These are phyloP conservation scores for Cyberlindnera suaveolens DNA, from an alignment of 805 yeast genomes.

Conservation along the genomic window DNA sequence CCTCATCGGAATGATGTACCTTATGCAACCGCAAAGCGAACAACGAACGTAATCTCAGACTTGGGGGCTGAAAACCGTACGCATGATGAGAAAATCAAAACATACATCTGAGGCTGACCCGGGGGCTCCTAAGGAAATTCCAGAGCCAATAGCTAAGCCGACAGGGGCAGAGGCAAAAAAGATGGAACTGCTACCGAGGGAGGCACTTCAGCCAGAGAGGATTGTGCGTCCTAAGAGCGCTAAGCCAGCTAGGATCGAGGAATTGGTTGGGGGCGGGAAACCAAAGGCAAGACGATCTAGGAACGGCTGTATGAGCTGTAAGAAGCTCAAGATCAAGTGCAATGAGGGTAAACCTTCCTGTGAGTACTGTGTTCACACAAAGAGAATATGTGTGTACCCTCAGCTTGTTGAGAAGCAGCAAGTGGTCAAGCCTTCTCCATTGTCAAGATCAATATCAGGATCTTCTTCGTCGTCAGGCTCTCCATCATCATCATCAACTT, in stretches of 20 bases:
- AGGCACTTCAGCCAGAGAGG: slow-evolving; percentile 1
- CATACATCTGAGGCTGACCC: no score
- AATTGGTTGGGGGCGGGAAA: no score
- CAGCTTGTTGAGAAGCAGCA: neutral
- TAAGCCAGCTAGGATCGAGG: no score
- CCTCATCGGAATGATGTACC: no score
- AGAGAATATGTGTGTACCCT: slow-evolving; percentile 66
- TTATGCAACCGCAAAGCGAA: no score
- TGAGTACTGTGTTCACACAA: slow-evolving; percentile 70
- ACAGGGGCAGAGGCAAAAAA: neutral
- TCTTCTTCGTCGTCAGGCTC: no score
- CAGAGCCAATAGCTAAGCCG: neutral
- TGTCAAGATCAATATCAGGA: no score
- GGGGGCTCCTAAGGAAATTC: no score
- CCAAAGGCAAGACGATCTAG: slow-evolving; percentile 43
- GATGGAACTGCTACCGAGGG: slow-evolving; percentile 1
- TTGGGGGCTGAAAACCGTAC: no score
- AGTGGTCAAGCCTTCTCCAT: no score
- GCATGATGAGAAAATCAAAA: no score
- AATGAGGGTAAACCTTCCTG: slow-evolving; percentile 80
- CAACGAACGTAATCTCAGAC: no score
- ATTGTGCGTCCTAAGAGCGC: neutral
- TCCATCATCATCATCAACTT: neutral
- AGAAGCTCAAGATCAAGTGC: slow-evolving; percentile 83
- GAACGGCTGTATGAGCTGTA: slow-evolving; percentile 85